A percentile compares a stretch with the other conserved stretches of the same genome.
Evolutionary conservation across 768 basidiomycete species (phyloP).

Genomic region (Podaxis sp.): DNA sequence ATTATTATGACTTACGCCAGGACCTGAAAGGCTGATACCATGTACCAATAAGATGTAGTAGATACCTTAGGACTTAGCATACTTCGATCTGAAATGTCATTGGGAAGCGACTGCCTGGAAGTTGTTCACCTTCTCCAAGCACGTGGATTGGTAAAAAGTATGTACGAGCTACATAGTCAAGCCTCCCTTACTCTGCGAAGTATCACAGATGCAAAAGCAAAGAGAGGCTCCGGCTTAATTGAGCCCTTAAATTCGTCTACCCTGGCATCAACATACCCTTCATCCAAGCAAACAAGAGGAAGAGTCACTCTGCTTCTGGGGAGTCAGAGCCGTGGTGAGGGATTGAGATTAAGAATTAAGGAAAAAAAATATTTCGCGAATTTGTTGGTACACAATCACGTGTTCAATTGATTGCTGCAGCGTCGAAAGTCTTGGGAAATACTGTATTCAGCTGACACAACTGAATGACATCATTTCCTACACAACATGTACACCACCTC

Average conservation of each 20-base stretch:
- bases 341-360: not conserved
- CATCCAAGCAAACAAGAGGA: slow-evolving; percentile 34
- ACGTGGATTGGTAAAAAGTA: not conserved
- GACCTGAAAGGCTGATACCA: not conserved
- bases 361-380: not conserved
- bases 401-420: not conserved
- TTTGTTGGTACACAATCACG: not conserved
- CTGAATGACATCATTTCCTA: slow-evolving; percentile 10
- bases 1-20: not conserved
- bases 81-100: not conserved
- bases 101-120: not conserved
- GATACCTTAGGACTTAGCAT: not conserved
- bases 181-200: slow-evolving; percentile 50
- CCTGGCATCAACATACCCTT: slow-evolving; percentile 53
- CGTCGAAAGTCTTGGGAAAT: not conserved
- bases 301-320: slow-evolving; percentile 49
- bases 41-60: slow-evolving; percentile 9
- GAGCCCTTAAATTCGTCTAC: slow-evolving; percentile 46
- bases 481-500: not conserved
- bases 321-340: slow-evolving; percentile 10
- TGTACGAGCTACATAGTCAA: slow-evolving; percentile 79
- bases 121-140: not conserved
- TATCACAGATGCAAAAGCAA: slow-evolving; percentile 35
- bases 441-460: not conserved
- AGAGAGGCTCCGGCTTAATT: slow-evolving; percentile 82